Evolutionary conservation across 1,139 yeast genomes (phyloP).

Genomic region (Yarrowia galli): DNA sequence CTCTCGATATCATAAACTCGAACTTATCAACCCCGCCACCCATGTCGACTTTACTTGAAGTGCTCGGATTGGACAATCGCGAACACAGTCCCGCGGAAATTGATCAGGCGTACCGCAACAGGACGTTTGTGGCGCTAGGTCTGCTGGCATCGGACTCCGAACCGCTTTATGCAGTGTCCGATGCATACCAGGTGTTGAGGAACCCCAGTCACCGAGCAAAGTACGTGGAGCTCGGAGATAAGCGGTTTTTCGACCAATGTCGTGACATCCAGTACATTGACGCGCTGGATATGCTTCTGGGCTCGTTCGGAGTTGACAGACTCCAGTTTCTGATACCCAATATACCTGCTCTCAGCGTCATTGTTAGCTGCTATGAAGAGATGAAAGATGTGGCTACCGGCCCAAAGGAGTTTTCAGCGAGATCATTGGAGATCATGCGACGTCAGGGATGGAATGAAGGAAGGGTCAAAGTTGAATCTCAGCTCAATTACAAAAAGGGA

Average conservation of each 20-base stretch:
- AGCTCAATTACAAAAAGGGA: not conserved
- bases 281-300: slow-evolving; percentile 18
- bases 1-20: not conserved
- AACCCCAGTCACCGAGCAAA: slow-evolving; percentile 29
- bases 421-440: not conserved
- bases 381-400: not conserved
- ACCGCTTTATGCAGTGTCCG: slow-evolving; percentile 8
- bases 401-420: not conserved
- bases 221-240: slow-evolving; percentile 28
- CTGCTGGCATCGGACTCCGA: slow-evolving; percentile 4
- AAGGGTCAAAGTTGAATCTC: not conserved
- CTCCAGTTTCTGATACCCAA: not conserved
- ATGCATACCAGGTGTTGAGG: slow-evolving; percentile 32
- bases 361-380: not conserved
- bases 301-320: slow-evolving; percentile 12
- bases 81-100: not conserved
- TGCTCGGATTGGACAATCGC: not conserved
- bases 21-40: slow-evolving; percentile 15
- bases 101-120: slow-evolving; percentile 29
- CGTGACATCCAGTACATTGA: slow-evolving; percentile 13
- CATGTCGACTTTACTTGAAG: slow-evolving; percentile 18
- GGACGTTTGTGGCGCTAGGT: not conserved
- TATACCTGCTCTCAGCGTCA: not conserved
- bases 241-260: slow-evolving; percentile 21
- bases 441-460: slow-evolving; percentile 8